Base-by-base conservation (phyloP, 179 eudicot genomes). In the Spinacia oleracea region DNA sequence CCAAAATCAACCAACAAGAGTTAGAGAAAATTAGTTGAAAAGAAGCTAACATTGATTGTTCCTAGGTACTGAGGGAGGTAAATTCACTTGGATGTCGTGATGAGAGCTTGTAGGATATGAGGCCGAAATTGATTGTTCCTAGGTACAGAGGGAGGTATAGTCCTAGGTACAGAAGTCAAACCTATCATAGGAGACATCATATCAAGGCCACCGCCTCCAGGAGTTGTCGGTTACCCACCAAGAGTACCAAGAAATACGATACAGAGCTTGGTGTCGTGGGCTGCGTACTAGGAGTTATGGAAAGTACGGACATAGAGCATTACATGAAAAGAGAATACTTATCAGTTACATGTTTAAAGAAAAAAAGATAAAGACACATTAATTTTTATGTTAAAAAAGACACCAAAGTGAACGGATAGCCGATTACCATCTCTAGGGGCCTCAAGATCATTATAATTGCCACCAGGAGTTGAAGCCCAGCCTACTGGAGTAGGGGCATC, bases 151-250 rank as follows among this genome's bases (percentile, higher is more conserved):
- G n/a, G n/a, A n/a, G n/a, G n/a, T n/a, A n/a, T n/a, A n/a, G n/a
- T n/a, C n/a, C n/a, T n/a, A n/a, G n/a, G n/a, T n/a, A n/a, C n/a
- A 74, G 66, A 51, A 75, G 42, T 77, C 86, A 68, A 25, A 96
- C 99, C 99, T 80, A 88, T 89, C 62, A 85, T 87, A 75, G 99
- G 99, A 72, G 99, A 96, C 98, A 94, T 96, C 85, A 94, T 87
- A 84, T 96, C 98, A 87, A 96, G 87, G 63, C 96, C 97, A 73
- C 90, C 94, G 67, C 95, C 89, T 69, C 97, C 99, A 72, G 99
- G 99, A 67, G 99, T 96, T 98, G 94, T 94, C 3, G 99, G 99
- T 77, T 92, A 98, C 69, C 98, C 99, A 58, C 97, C 99, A 81
- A 98, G 99, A 71, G 99, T 96, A 78, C 98, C 95, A 83, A 97